phyloP scores from a whole-genome alignment of 495 filamentous ascomycete species.

The Ramalina intermedia region DNA sequence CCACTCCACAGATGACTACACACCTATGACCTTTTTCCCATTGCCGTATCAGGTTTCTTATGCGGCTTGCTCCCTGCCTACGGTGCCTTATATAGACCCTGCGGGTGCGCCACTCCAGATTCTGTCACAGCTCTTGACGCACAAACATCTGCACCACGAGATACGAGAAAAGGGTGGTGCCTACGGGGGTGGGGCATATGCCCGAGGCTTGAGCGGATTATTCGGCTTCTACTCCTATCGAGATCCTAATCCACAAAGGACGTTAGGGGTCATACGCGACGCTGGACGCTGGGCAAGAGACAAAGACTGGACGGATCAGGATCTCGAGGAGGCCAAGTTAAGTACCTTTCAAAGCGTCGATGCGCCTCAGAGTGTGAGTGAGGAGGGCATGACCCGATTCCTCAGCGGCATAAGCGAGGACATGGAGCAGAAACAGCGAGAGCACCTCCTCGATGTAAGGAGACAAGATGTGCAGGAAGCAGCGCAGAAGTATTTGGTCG shows the following conservation, averaged over 20 bases:
- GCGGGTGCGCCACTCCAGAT: constrained; percentile 69
- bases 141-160: constrained; percentile 93
- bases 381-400: constrained; percentile 77
- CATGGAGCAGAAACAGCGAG: constrained; percentile 77
- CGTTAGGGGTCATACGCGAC: constrained; percentile 67
- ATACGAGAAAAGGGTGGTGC: constrained; percentile 96
- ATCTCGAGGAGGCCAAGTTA: constrained; percentile 91
- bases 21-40: constrained; percentile 70
- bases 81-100: constrained; percentile 67
- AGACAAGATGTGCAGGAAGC: constrained; percentile 64
- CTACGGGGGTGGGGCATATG: constrained; percentile 84
- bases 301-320: constrained; percentile 68
- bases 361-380: constrained; percentile 73
- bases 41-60: constrained; percentile 97
- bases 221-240: constrained; percentile 95
- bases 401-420: constrained; percentile 71
- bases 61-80: constrained; percentile 63
- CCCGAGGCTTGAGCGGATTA: constrained; percentile 59
- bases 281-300: constrained; percentile 76
- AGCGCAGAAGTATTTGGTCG: constrained; percentile 69
- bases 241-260: constrained; percentile 89
- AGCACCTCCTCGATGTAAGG: constrained; percentile 76
- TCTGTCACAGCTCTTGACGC: constrained; percentile 84
- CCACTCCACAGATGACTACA: constrained; percentile 19
- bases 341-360: constrained; percentile 94